phyloP scores from a whole-genome alignment of 768 basidiomycete genomes.

The Podaxis sp. region DNA sequence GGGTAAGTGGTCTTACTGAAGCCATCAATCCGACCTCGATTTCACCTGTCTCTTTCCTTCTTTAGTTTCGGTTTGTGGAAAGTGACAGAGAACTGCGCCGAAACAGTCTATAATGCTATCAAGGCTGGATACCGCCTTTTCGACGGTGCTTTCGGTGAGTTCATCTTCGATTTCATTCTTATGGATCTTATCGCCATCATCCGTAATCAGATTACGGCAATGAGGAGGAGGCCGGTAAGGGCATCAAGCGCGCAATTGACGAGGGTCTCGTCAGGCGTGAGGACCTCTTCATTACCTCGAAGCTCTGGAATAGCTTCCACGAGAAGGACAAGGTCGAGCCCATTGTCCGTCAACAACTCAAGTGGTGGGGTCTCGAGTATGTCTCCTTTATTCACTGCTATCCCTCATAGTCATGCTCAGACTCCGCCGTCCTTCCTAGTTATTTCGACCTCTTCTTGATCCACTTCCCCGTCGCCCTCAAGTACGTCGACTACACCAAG shows the following conservation, averaged over 20 bases:
- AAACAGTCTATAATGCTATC: conserved; percentile 81
- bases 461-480: conserved; percentile 82
- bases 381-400: conserved; percentile 9
- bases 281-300: conserved; percentile 86
- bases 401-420: background rate
- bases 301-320: conserved; percentile 92
- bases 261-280: conserved; percentile 86
- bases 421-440: conserved; percentile 7
- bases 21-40: background rate
- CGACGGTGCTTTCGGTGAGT: conserved; percentile 61
- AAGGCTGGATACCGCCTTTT: conserved; percentile 84
- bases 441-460: conserved; percentile 80
- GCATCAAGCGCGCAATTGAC: conserved; percentile 69
- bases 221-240: conserved; percentile 81
- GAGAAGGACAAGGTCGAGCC: conserved; percentile 64
- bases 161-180: background rate
- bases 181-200: conserved; percentile 10
- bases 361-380: conserved; percentile 72
- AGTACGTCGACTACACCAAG: conserved; percentile 72
- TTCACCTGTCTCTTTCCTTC: background rate
- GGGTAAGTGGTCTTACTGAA: conserved; percentile 4
- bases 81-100: conserved; percentile 48
- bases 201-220: conserved; percentile 68
- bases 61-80: conserved; percentile 31
- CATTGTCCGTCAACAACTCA: conserved; percentile 47